A percentile compares a stretch with the other conserved stretches of the same genome.
Evolutionary conservation across 2,329 filamentous ascomycete genomes (phyloP).

Genomic region (Ploettnerulaceae sp.): DNA sequence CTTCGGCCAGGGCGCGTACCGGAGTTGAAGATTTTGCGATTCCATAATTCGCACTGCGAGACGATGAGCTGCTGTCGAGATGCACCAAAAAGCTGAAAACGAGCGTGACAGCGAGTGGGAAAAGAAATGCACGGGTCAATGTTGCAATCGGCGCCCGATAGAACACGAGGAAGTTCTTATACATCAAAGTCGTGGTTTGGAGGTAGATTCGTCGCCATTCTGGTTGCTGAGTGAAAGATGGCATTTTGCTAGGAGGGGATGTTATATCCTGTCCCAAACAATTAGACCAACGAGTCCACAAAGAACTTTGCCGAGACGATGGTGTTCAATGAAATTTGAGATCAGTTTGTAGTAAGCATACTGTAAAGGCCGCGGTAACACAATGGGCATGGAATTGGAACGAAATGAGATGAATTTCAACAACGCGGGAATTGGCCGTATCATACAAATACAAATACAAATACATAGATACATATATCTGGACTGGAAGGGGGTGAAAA

Average conservation of each 20-base stretch:
- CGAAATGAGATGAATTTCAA: too few relatives aligned
- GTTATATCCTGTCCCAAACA: too few relatives aligned
- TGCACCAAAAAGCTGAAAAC: constrained; percentile 23
- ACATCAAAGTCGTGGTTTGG: constrained; percentile 24
- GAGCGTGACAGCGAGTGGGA: constrained; percentile 25
- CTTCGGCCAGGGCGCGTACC: constrained; percentile 19
- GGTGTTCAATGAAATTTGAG: too few relatives aligned
- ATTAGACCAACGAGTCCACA: too few relatives aligned
- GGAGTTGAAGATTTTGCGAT: constrained; percentile 20
- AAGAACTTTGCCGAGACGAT: too few relatives aligned
- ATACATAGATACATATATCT: too few relatives aligned
- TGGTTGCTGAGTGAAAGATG: constrained; percentile 10
- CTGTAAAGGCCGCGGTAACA: too few relatives aligned
- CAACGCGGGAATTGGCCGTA: too few relatives aligned
- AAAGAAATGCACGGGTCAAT: constrained; percentile 21
- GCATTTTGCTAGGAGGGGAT: constrained; percentile 7
- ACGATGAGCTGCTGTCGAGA: constrained; percentile 5
- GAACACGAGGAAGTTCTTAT: constrained; percentile 30
- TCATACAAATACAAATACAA: too few relatives aligned
- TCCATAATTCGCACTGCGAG: constrained; percentile 10
- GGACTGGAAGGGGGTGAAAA: too few relatives aligned
- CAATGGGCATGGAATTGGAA: too few relatives aligned
- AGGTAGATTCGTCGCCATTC: constrained; percentile 25
- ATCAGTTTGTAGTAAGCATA: too few relatives aligned
- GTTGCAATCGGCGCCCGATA: constrained; percentile 23